phyloP scores from a whole-genome alignment of 2,329 filamentous ascomycete genomes.

The Shiraia sp. region DNA sequence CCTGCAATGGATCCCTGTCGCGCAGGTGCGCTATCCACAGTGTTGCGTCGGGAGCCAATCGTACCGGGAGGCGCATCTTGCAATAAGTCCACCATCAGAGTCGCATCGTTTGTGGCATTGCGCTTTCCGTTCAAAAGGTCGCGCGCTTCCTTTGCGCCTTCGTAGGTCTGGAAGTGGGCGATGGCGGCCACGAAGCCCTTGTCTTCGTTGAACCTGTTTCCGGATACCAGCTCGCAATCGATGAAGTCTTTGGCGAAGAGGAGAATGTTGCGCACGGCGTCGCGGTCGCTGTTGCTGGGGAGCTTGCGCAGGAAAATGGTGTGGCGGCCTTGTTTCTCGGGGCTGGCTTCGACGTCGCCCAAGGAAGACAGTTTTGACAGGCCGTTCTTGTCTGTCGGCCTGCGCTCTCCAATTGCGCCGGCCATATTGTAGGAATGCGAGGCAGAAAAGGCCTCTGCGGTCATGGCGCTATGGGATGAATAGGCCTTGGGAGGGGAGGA shows the following conservation, averaged over 20 bases:
- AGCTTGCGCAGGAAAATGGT: constrained; percentile 62
- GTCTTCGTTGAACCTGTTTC: constrained; percentile 59
- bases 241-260: constrained; percentile 67
- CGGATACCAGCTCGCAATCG: constrained; percentile 60
- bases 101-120: constrained; percentile 63
- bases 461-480: constrained; percentile 43
- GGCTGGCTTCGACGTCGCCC: constrained; percentile 37
- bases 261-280: constrained; percentile 64
- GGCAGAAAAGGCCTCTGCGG: constrained; percentile 46
- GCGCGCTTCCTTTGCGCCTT: constrained; percentile 63
- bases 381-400: constrained; percentile 42
- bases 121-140: constrained; percentile 64
- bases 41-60: constrained; percentile 57
- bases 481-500: constrained; percentile 45
- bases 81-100: constrained; percentile 62
- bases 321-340: constrained; percentile 29
- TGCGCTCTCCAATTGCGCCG: constrained; percentile 48
- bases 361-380: constrained; percentile 38
- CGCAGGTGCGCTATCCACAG: constrained; percentile 53
- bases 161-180: constrained; percentile 60
- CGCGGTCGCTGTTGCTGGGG: constrained; percentile 60
- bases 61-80: constrained; percentile 39
- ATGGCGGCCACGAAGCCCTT: constrained; percentile 60
- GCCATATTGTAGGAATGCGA: constrained; percentile 46
- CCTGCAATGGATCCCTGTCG: constrained; percentile 52